phyloP scores from a whole-genome alignment of 768 basidiomycete species.

The Tulasnella sp. region DNA sequence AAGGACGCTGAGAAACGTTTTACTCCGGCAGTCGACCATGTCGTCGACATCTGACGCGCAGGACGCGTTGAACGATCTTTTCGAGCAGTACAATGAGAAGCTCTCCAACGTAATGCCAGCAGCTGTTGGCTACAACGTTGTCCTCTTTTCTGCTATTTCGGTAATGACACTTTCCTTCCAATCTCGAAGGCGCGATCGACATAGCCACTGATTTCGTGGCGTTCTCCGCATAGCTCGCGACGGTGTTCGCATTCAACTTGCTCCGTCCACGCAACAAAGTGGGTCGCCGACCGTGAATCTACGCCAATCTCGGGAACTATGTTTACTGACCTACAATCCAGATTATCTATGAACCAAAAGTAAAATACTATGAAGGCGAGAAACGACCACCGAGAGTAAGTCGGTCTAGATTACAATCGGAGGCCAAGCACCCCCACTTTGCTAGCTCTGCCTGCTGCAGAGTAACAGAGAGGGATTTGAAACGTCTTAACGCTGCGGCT shows the following conservation, averaged over 20 bases:
- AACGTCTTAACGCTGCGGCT: not conserved
- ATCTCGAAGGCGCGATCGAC: not conserved
- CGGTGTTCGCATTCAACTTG: slow-evolving; percentile 51
- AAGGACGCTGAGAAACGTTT: not conserved
- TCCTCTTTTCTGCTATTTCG: slow-evolving; percentile 27
- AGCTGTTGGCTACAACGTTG: slow-evolving; percentile 28
- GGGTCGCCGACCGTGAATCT: slow-evolving; percentile 13
- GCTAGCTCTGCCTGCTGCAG: not conserved
- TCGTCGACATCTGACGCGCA: not conserved
- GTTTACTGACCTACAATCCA: slow-evolving; percentile 20
- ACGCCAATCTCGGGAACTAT: not conserved
- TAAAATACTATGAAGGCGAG: slow-evolving; percentile 68
- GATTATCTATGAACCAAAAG: slow-evolving; percentile 89
- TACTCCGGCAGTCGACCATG: not conserved
- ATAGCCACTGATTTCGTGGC: not conserved
- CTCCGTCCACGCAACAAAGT: slow-evolving; percentile 87
- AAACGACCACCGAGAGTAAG: slow-evolving; percentile 45
- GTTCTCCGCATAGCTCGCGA: slow-evolving; percentile 20
- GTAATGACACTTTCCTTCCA: slow-evolving; percentile 12
- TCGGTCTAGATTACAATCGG: not conserved
- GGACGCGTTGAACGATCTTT: slow-evolving; percentile 9
- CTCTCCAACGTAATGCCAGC: slow-evolving; percentile 25
- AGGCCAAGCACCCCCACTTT: not conserved
- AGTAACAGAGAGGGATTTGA: not conserved
- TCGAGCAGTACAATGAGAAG: slow-evolving; percentile 22